Evolutionary conservation across 140 eudicot species (phyloP).

Genomic region (Stevia rebaudiana): DNA sequence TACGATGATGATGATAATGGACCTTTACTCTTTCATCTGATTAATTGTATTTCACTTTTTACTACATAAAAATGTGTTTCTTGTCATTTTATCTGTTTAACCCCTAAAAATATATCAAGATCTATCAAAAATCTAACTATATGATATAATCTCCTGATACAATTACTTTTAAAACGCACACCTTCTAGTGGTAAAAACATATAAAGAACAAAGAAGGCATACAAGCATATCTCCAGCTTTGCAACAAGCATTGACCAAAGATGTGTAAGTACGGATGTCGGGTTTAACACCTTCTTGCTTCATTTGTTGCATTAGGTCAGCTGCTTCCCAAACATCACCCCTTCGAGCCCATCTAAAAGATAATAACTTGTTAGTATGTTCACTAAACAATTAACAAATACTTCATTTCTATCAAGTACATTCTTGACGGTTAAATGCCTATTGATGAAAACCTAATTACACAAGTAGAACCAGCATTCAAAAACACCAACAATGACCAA

Average conservation of each 20-base stretch:
- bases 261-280: conserved; percentile 91
- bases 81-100: background rate
- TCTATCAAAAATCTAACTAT: background rate
- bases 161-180: background rate
- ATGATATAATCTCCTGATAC: background rate
- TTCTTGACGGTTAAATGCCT: background rate
- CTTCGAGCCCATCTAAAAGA: conserved; percentile 93
- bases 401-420: background rate
- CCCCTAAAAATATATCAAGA: background rate
- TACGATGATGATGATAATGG: too few species aligned
- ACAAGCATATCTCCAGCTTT: conserved; percentile 99
- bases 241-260: conserved; percentile 88
- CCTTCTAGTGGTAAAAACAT: background rate
- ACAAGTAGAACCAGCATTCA: background rate
- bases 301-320: conserved; percentile 96
- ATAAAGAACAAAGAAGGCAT: conserved; percentile 15
- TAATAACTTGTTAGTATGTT: background rate
- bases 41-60: background rate
- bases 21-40: background rate
- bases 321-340: conserved; percentile 99
- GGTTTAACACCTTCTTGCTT: conserved; percentile 90
- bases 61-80: background rate
- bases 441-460: background rate
- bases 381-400: background rate
- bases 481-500: background rate